Conservation (phyloP, 129 eudicot species). For the Rutidosis leptorrhynchoides region DNA sequence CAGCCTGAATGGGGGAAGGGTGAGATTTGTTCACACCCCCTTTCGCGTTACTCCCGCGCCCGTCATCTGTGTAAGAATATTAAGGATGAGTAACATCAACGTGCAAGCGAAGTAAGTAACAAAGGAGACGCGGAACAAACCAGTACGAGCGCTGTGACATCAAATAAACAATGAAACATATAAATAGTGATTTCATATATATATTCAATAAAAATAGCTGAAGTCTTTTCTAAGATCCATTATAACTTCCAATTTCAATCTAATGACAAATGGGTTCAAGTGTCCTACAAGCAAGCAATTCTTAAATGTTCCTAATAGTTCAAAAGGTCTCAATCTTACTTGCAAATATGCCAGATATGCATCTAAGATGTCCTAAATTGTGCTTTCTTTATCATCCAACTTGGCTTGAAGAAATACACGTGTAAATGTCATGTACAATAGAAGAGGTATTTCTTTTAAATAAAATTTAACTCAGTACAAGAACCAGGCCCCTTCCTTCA, state of each 20-base stretch:
- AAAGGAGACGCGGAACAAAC: too few species aligned
- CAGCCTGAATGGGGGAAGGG: too few species aligned
- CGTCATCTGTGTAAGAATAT: too few species aligned
- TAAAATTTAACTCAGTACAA: neutral
- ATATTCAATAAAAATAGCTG: neutral
- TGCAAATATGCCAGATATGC: slow-evolving; percentile 92
- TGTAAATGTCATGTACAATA: neutral
- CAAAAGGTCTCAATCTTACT: slow-evolving; percentile 40
- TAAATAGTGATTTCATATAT: slow-evolving; percentile 9
- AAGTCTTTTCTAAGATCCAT: slow-evolving; percentile 7
- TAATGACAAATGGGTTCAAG: neutral
- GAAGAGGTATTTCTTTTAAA: neutral
- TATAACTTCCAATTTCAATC: neutral
- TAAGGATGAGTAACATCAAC: too few species aligned
- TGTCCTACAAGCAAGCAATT: neutral
- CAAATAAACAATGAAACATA: neutral
- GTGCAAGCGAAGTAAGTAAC: too few species aligned
- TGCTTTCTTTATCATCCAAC: slow-evolving; percentile 58
- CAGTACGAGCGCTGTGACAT: too few species aligned
- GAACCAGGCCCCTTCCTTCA: slow-evolving; percentile 5
- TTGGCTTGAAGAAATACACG: slow-evolving; percentile 24
- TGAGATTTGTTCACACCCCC: too few species aligned
- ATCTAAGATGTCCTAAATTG: slow-evolving; percentile 88
- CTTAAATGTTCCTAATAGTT: neutral
- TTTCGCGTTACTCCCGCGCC: too few species aligned